Conservation (phyloP, 176 grass and related monocot species). For the Echinochloa phyllopogon region DNA sequence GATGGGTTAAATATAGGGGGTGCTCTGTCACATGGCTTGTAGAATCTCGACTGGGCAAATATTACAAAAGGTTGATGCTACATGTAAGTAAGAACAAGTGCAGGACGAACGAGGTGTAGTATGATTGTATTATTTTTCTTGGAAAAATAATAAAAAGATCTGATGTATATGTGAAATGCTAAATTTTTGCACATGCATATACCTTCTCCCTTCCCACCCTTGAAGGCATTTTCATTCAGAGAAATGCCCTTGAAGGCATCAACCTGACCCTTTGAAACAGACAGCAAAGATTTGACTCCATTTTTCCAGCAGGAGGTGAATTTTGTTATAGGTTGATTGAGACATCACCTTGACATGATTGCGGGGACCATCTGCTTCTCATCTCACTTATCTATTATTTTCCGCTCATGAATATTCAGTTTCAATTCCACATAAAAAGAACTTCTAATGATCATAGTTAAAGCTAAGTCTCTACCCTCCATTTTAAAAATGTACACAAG, state of each 20-base stretch:
- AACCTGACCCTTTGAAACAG: neutral
- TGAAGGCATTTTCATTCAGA: neutral
- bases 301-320: neutral
- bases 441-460: neutral
- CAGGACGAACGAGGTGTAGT: neutral
- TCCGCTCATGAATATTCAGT: neutral
- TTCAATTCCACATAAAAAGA: neutral
- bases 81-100: neutral
- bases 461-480: neutral
- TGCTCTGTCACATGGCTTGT: neutral
- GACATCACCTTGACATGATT: constrained; percentile 1
- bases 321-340: neutral
- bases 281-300: neutral
- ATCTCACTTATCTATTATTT: neutral
- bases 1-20: neutral
- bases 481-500: neutral
- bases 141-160: neutral
- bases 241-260: neutral
- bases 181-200: neutral
- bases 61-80: neutral
- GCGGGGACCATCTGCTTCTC: neutral
- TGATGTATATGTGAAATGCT: neutral
- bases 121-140: neutral
- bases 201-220: neutral
- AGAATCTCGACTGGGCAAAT: neutral